Base-by-base conservation (phyloP, 228 moss, liverwort and hornwort species). In the Sphagnum magellanicum region DNA sequence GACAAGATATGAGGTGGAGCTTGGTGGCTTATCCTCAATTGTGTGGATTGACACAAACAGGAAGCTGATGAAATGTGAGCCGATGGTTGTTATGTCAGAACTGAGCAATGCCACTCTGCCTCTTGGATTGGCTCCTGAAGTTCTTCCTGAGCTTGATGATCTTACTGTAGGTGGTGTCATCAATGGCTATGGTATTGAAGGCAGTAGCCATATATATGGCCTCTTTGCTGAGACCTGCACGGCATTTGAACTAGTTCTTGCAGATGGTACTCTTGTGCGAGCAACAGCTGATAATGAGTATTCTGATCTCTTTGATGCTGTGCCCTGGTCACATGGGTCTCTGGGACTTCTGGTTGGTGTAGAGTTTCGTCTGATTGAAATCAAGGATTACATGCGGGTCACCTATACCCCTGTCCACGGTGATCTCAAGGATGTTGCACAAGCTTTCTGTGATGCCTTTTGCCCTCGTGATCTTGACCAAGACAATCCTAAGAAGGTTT, bases 281-380 rank as follows among this genome's bases (percentile, higher is more conserved):
- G 84, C 84, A 17, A 88, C 88, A 4, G 75, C 79, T 4, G 68
- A 71, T 8, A 88, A 88, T 49, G 84, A 82, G 58, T 63, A 75
- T 16, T 67, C 81, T 0, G 88, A 84, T 62, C 80, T 88, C 8
- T 88, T 88, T 65, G 69, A 70, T 16, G 88, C 88, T 4, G 74
- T 88, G 5, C 88, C 88, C 5, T 88, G 88, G 88, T 82, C 81
- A 66, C 88, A 88, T 67, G 88, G 88, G 5, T 88, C 88, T 58
- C 76, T 88, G 4, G 88, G 84, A 11, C 73, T 88, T 48, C 73
- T 88, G 4, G 88, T 88, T 4, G 80, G 81, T 4, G 84, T 84
- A 3, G 88, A 88, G 75, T 88, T 88, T 67, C 73, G 74, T 32
- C 63, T 88, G 15, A 88, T 84, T 63, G 64, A 79, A 1, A 84